Percentiles rank a stretch among this genome's conserved stretches.
Conservation (phyloP, 176 grass and related monocot genomes). For the Oryza glumipatula region DNA sequence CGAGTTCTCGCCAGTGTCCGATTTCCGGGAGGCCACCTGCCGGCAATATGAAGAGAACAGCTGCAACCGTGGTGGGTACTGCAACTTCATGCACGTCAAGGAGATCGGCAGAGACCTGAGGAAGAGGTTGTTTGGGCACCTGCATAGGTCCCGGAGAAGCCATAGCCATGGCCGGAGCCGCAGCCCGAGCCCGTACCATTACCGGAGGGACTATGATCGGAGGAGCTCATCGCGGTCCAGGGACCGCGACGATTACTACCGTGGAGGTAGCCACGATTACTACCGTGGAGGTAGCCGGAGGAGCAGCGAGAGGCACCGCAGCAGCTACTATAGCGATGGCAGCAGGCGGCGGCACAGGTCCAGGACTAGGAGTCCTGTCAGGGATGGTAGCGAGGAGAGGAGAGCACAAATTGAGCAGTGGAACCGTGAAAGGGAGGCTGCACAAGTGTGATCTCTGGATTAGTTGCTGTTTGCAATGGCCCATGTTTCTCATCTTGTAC, state of each 20-base stretch:
- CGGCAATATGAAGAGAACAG: slow-evolving; percentile 88
- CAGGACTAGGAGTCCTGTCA: slow-evolving; percentile 52
- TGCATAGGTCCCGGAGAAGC: slow-evolving; percentile 46
- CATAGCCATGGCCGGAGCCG: slow-evolving; percentile 57
- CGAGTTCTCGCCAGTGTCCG: slow-evolving; percentile 93
- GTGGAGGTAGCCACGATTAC: slow-evolving; percentile 23
- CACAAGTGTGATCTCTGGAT: slow-evolving; percentile 19
- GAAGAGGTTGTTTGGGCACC: slow-evolving; percentile 63
- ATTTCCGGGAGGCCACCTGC: slow-evolving; percentile 94
- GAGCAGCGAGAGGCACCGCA: slow-evolving; percentile 62
- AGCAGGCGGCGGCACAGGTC: slow-evolving; percentile 56
- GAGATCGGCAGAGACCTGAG: slow-evolving; percentile 66
- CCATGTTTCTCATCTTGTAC: slow-evolving; percentile 12
- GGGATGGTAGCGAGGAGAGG: slow-evolving; percentile 84
- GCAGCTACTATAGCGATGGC: slow-evolving; percentile 57
- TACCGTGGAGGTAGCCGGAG: slow-evolving; percentile 41
- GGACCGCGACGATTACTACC: slow-evolving; percentile 15
- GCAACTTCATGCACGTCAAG: slow-evolving; percentile 99
- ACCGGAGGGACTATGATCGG: slow-evolving; percentile 40
- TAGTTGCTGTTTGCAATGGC: background rate
- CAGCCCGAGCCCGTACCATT: slow-evolving; percentile 56
- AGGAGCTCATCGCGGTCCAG: slow-evolving; percentile 39
- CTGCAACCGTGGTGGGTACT: slow-evolving; percentile 93
- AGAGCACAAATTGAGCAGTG: slow-evolving; percentile 86
- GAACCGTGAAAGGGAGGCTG: slow-evolving; percentile 76